Conservation (phyloP, 768 basidiomycete genomes). For the Boletus coccyginus region DNA sequence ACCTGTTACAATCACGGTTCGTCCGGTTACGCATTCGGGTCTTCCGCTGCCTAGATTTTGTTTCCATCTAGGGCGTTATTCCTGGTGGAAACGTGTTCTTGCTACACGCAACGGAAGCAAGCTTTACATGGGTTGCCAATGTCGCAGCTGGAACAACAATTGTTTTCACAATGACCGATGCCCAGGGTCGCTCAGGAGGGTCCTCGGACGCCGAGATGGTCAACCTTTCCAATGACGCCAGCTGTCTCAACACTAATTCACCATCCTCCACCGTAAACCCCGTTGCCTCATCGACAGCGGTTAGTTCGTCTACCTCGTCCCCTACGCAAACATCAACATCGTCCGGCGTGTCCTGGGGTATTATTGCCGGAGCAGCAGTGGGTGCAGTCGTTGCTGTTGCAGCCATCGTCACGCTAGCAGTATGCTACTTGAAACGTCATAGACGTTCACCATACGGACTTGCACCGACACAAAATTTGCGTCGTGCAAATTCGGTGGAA, state of each 20-base stretch:
- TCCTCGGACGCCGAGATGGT: constrained; percentile 53
- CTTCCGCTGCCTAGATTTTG: background rate
- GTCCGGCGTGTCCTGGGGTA: constrained; percentile 38
- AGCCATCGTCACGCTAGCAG: constrained; percentile 46
- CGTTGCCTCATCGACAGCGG: constrained; percentile 20
- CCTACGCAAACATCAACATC: constrained; percentile 16
- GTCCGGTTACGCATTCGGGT: constrained; percentile 13
- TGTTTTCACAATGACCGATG: constrained; percentile 55
- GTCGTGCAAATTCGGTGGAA: constrained; percentile 39
- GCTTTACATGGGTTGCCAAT: constrained; percentile 55
- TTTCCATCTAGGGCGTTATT: constrained; percentile 49
- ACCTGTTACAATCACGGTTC: constrained; percentile 55
- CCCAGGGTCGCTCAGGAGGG: constrained; percentile 53
- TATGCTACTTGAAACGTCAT: constrained; percentile 45
- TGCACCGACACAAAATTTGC: constrained; percentile 26
- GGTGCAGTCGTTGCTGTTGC: constrained; percentile 54
- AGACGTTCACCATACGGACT: constrained; percentile 29
- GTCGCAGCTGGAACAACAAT: constrained; percentile 56
- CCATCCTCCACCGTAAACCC: constrained; percentile 48
- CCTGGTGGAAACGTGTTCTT: constrained; percentile 56
- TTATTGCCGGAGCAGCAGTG: constrained; percentile 47
- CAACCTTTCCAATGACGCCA: constrained; percentile 42
- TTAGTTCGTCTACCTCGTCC: constrained; percentile 18
- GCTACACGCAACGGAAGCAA: constrained; percentile 33
- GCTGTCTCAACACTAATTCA: constrained; percentile 52